Percentiles rank a stretch among this genome's conserved stretches.
Evolutionary conservation across 1,139 yeast species (phyloP).

Genomic region (Sugiyamaella xylanicola): DNA sequence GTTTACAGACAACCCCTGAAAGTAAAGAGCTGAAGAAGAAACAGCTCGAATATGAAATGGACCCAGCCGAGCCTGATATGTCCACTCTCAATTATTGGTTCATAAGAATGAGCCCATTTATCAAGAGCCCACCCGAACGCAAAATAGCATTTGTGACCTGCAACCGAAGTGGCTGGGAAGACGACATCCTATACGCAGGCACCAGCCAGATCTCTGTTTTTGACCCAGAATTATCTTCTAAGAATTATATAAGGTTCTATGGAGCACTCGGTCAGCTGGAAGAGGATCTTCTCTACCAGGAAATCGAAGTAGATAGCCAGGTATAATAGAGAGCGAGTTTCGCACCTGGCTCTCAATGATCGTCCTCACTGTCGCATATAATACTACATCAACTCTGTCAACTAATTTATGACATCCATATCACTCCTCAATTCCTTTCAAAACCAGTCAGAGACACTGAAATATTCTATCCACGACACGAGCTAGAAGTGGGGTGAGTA

Average conservation of each 20-base stretch:
- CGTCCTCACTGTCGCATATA: no score
- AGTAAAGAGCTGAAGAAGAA: conserved; percentile 23
- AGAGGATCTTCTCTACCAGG: conserved; percentile 31
- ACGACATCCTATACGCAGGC: conserved; percentile 70
- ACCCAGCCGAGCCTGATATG: conserved; percentile 44
- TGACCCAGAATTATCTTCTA: conserved; percentile 20
- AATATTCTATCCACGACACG: no score
- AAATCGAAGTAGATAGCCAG: conserved; percentile 25
- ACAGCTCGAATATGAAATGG: conserved; percentile 27
- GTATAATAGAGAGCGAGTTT: no score
- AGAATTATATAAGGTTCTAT: conserved; percentile 22
- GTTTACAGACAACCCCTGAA: conserved; percentile 28
- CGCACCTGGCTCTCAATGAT: no score
- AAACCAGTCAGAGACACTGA: no score
- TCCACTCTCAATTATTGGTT: conserved; percentile 65
- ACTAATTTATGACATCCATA: no score
- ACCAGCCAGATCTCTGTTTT: conserved; percentile 46
- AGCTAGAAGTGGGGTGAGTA: no score
- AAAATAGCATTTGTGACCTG: conserved; percentile 52
- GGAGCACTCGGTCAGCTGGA: conserved; percentile 34
- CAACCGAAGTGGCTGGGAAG: conserved; percentile 77
- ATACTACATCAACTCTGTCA: no score
- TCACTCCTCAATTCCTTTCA: no score
- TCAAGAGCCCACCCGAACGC: conserved; percentile 38
- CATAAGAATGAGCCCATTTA: conserved; percentile 65